phyloP scores from a whole-genome alignment of 495 filamentous ascomycete genomes.

The Tuber brumale region DNA sequence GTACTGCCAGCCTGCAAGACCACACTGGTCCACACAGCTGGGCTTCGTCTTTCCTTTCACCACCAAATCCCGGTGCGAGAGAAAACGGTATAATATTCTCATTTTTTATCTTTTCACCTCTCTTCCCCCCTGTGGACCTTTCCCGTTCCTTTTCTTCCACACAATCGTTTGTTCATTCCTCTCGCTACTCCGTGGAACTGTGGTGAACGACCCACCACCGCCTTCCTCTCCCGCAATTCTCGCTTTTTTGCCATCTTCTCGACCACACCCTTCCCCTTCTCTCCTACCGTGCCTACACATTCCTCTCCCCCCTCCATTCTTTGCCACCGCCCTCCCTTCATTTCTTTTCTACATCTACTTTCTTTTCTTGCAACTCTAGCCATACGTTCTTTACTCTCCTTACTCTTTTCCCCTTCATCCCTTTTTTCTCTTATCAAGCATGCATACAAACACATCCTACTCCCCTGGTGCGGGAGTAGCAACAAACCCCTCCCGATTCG shows the following conservation, averaged over 20 bases:
- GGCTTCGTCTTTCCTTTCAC: neutral
- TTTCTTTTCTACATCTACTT: slow-evolving; percentile 7
- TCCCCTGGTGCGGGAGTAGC: neutral
- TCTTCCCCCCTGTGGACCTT: neutral
- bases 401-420: neutral
- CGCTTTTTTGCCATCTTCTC: neutral
- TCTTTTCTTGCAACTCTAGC: neutral
- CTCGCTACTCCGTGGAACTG: neutral
- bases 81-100: neutral
- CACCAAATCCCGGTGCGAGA: neutral
- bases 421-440: neutral
- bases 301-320: neutral
- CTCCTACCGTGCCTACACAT: neutral
- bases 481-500: slow-evolving; percentile 14
- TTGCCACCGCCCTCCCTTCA: neutral
- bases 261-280: neutral
- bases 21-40: neutral
- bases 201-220: neutral
- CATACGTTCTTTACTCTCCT: slow-evolving; percentile 1
- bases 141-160: neutral
- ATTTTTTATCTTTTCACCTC: neutral
- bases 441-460: neutral
- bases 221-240: neutral
- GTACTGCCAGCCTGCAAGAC: neutral
- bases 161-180: neutral